Evolutionary conservation across 768 basidiomycete genomes (phyloP).

Genomic region (Sporobolomyces phaffii): DNA sequence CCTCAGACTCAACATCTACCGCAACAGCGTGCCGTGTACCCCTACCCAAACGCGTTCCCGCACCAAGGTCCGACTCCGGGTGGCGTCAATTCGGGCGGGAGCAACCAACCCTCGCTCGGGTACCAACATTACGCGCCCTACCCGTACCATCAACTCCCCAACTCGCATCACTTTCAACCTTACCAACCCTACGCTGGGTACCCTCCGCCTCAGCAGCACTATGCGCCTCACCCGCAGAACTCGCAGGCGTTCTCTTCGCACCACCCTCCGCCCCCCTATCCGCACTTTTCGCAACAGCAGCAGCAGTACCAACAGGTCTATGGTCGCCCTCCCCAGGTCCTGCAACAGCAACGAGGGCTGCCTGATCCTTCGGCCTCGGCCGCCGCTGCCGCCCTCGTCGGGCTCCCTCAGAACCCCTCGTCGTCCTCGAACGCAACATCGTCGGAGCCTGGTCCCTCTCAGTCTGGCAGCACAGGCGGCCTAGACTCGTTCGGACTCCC

Average conservation of each 20-base stretch:
- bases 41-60: background rate
- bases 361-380: slow-evolving; percentile 5
- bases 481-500: slow-evolving; percentile 2
- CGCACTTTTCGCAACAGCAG: background rate
- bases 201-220: background rate
- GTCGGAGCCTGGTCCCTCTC: too few relatives aligned
- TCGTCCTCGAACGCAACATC: too few relatives aligned
- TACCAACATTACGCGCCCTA: background rate
- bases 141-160: background rate
- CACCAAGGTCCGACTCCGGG: too few relatives aligned
- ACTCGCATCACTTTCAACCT: background rate
- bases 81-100: too few relatives aligned
- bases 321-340: background rate
- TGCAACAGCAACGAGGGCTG: background rate
- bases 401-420: background rate
- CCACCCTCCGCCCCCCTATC: background rate
- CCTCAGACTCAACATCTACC: background rate
- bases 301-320: background rate
- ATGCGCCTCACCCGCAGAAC: background rate
- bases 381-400: slow-evolving; percentile 1
- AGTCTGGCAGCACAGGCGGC: background rate
- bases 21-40: background rate
- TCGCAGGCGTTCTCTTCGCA: background rate
- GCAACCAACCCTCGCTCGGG: too few relatives aligned
- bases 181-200: background rate